phyloP scores from a whole-genome alignment of 306 rosid genomes.

The Dicorynia guianensis region DNA sequence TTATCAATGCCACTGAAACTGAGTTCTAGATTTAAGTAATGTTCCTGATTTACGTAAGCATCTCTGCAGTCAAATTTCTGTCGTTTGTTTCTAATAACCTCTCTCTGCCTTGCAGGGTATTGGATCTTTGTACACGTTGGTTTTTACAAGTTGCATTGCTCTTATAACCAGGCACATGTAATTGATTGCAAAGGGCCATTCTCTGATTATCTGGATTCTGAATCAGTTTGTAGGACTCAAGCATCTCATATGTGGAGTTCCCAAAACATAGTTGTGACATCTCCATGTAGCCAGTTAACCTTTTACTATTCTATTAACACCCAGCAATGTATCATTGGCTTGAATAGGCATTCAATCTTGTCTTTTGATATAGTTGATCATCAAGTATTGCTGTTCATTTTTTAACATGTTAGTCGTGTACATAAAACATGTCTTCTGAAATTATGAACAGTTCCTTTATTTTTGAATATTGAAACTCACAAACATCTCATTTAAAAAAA shows the following conservation, averaged over 20 bases:
- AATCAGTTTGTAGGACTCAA: neutral
- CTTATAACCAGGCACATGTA: constrained; percentile 31
- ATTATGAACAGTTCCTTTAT: too few relatives aligned
- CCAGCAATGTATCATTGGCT: neutral
- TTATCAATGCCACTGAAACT: neutral
- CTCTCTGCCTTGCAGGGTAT: constrained; percentile 53
- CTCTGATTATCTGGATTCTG: neutral
- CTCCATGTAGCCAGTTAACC: constrained; percentile 27
- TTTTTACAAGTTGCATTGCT: constrained; percentile 56
- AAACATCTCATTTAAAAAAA: too few relatives aligned
- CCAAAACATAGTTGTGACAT: constrained; percentile 6
- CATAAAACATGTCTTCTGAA: neutral
- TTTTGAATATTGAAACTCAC: too few relatives aligned
- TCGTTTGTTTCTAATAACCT: neutral
- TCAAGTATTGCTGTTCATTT: constrained; percentile 17
- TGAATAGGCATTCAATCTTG: neutral
- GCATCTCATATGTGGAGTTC: constrained; percentile 3
- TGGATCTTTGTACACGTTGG: constrained; percentile 61
- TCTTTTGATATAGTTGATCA: neutral
- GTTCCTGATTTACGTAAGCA: too few relatives aligned
- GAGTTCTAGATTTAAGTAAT: neutral
- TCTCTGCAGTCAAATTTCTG: neutral
- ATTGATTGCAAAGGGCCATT: constrained; percentile 3
- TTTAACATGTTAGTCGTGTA: constrained; percentile 18
- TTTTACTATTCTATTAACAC: neutral